Evolutionary conservation across 2,329 filamentous ascomycete species (phyloP), one percentile per base, ranked within the genome.

Genomic region (Lachnellula subtilissima): DNA sequence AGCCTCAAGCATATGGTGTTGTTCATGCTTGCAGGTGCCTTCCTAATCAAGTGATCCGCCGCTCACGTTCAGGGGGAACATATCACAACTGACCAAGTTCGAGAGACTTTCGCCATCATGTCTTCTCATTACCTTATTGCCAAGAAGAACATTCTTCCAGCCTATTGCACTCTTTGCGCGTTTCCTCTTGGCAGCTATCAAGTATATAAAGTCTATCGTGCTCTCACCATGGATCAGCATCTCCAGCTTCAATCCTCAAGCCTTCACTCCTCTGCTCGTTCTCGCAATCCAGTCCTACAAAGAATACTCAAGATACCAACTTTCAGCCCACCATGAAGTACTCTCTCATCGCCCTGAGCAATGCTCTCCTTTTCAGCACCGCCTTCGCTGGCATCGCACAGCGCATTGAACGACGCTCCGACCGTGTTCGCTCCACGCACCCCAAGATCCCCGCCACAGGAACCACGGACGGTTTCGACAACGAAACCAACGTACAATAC

Each of bases 401-500:
- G 42, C 42, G 42, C 12, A 1, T 45, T 12, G 42, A 45, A 12
- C 42, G 42, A n/a, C 42, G 42, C 19, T n/a, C n/a, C 42, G n/a
- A n/a, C 42, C 42, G 42, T 11, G 42, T 12, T 12, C 42, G 42
- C 11, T 4, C 17, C n/a, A 45, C 42, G 22, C n/a, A 45, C 15
- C 42, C 42, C 17, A 45, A 15, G 15, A 42, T 42, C 15, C 39
- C 39, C 15, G 39, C 39, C 39, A 42, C 39, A 11, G 39, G 39
- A n/a, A 19, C 15, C 39, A 19, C 39, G 1, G 42, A n/a, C 0
- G 19, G n/a, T 22, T 4, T 15, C 15, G 50, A 52, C 39, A 65
- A 62, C 54, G 65, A 63, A 7, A 61, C 66, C 46, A 60, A 72
- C 39, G 55, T 58, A 9, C 14, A 46, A 23, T 64, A 61, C 53